These are phyloP conservation scores for Erythrobasidium yunnanense DNA, from an alignment of 768 basidiomycete species.

Conservation along the genomic window DNA sequence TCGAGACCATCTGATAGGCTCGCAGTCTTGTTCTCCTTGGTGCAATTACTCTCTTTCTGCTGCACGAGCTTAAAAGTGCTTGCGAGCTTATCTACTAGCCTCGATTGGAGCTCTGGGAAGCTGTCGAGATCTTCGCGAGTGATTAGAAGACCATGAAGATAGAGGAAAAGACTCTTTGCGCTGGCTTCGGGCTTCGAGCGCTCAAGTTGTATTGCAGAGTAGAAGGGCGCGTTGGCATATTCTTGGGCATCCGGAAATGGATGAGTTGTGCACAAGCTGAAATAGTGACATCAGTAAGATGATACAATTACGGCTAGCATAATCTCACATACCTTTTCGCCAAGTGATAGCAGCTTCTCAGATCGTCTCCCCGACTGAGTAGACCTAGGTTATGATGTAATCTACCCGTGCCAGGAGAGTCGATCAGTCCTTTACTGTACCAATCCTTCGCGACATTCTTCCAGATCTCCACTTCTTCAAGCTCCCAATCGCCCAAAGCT, in stretches of 20 bases:
- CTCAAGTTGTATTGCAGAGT: constrained; percentile 58
- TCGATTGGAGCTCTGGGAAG: constrained; percentile 66
- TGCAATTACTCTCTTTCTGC: background rate
- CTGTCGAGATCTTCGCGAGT: constrained; percentile 90
- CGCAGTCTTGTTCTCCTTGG: background rate
- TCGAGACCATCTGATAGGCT: constrained; percentile 10
- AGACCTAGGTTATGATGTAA: constrained; percentile 88
- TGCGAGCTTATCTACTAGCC: constrained; percentile 59
- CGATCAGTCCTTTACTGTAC: constrained; percentile 76
- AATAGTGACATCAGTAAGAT: too few relatives aligned
- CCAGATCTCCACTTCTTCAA: constrained; percentile 77
- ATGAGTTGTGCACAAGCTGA: constrained; percentile 80
- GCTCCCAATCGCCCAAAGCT: constrained; percentile 74
- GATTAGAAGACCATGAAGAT: constrained; percentile 93
- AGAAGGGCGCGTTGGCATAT: constrained; percentile 89
- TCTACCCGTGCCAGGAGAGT: constrained; percentile 86
- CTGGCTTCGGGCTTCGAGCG: constrained; percentile 63
- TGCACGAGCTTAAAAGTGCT: constrained; percentile 26
- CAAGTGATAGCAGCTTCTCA: constrained; percentile 82
- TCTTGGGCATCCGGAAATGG: constrained; percentile 80
- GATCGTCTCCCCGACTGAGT: constrained; percentile 69
- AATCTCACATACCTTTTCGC: constrained; percentile 63
- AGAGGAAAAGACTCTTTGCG: constrained; percentile 67
- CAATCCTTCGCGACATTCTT: constrained; percentile 76
- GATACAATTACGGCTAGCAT: too few relatives aligned